Evolutionary conservation across 495 filamentous ascomycete genomes (phyloP), one percentile per base, ranked within the genome.

Genomic region (Glonium stellatum): DNA sequence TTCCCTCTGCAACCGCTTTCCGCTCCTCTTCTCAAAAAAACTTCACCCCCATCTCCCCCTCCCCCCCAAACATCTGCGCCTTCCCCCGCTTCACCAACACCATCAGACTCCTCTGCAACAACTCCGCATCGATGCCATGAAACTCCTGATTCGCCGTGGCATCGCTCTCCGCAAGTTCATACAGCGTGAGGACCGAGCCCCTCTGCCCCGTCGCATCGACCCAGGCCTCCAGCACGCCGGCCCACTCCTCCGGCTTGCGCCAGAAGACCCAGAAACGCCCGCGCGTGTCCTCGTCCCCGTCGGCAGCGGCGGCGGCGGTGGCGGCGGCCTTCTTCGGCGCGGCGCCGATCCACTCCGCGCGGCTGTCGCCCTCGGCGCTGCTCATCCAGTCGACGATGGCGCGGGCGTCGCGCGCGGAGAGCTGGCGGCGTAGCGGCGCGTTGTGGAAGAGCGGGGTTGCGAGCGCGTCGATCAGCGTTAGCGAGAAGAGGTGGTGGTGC

Each of bases 31-130:
- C 15, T 77, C 77, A 97, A 70, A 97, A 97, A 77, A 98, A 97
- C 76, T 98, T 98, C 59, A 97, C 89, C 55, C 93, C 93, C 68
- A 84, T 82, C 59, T 87, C 83, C 64, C 92, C 92, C 62, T 92
- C 91, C 39, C 65, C 73, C 19, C 92, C 92, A 77, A 98, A 97
- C 12, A 97, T 82, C 74, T 97, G 91, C 22, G 93, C 92, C 73
- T 87, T 95, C 61, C 91, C 91, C 37, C 86, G 78, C 78, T 92
- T 96, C 23, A 95, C 90, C 23, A 96, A 76, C 55, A 89, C 77
- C 58, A 78, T 77, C 18, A 98, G 75, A n/a, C 88, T 82, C 70
- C 86, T 89, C 58, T 85, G 79, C 70, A 97, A 80, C 36, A 95
- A 67, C 23, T 90, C 89, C 22, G 75, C 69, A 64, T 97, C 91